Base-by-base conservation (phyloP, 306 rosid genomes). In the Sicyos edulis region DNA sequence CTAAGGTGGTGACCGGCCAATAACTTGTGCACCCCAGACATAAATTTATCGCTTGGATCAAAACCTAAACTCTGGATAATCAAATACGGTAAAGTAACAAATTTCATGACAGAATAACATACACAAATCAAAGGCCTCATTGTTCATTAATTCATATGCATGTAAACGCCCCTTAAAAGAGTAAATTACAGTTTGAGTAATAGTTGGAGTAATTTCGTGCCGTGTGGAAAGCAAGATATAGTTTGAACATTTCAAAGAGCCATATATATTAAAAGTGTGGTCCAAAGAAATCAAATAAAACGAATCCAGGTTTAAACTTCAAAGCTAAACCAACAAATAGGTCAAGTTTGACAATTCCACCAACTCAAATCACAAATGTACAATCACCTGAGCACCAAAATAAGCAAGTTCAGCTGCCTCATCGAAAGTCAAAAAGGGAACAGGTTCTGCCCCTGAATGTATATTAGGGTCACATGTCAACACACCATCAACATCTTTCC, bases 401-500 rank as follows among this genome's bases (percentile, higher is more conserved):
- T 92, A 90, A 72, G 98, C 98, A 83, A 92, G 98, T 75, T 92
- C 96, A 34, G 98, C 96, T 67, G 98, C 96, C 87, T 92, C 98
- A n/a, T 90, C 98, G 77, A 92, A 92, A 63, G 96, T 92, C 90
- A 92, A 84, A 83, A 76, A 84, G 17, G 98, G 96, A 52, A 92
- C 98, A 45, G 96, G 96, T 82, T 84, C 54, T 71, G 98, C 96
- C 32, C 19, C 80, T 29, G 85, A 77, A 70, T 85, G 87, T 78
- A 92, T 83, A 69, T 90, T 86, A 45, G 98, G 98, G 82, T 90
- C 98, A 72, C 91, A 88, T 68, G 98, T 92, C 81, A 92, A 82
- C 83, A 92, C 96, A 57, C 98, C 98, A 85, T 92, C 96, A 69
- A 92, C 98, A 80, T 92, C 96, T 85, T 92, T 92, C 98, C 98